Conservation (phyloP, 441 rosid species). For the Pelargonium australe region DNA sequence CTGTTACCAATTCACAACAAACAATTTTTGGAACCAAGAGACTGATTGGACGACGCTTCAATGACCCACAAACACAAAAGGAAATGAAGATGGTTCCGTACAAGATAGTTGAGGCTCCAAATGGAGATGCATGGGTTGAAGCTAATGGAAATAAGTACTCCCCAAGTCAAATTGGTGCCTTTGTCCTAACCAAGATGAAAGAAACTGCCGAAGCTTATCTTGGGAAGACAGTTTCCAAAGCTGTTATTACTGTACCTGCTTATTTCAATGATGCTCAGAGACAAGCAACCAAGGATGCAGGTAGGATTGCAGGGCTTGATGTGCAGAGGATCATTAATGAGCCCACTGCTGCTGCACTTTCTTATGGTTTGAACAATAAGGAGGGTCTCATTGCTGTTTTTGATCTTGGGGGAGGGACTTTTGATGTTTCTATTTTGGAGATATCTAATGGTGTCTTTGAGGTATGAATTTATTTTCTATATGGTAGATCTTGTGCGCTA, state of each 20-base stretch:
- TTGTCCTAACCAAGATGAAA: conserved; percentile 74
- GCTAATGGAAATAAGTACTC: conserved; percentile 78
- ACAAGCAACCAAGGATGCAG: conserved; percentile 92
- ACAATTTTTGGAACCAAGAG: conserved; percentile 77
- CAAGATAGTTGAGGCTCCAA: conserved; percentile 80
- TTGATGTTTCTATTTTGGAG: conserved; percentile 79
- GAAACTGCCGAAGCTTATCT: conserved; percentile 82
- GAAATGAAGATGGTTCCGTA: conserved; percentile 95
- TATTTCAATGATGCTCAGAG: conserved; percentile 91
- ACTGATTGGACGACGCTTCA: conserved; percentile 67
- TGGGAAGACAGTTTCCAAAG: conserved; percentile 62
- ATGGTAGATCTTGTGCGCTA: background rate
- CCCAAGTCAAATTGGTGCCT: conserved; percentile 83
- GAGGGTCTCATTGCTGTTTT: conserved; percentile 91
- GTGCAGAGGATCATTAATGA: conserved; percentile 85
- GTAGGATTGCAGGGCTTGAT: conserved; percentile 78
- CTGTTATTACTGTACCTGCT: conserved; percentile 82
- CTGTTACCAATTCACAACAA: conserved; percentile 81
- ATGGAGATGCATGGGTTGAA: conserved; percentile 93
- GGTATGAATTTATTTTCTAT: conserved; percentile 29
- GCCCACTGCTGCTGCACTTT: conserved; percentile 93
- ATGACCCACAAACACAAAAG: conserved; percentile 75
- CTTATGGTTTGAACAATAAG: conserved; percentile 87
- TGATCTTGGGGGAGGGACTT: conserved; percentile 92
- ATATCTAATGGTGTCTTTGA: conserved; percentile 90